A percentile compares a stretch with the other conserved stretches of the same genome.
Conservation (phyloP, 2,329 filamentous ascomycete species). For the Aspergillus oerlinghausenensis region DNA sequence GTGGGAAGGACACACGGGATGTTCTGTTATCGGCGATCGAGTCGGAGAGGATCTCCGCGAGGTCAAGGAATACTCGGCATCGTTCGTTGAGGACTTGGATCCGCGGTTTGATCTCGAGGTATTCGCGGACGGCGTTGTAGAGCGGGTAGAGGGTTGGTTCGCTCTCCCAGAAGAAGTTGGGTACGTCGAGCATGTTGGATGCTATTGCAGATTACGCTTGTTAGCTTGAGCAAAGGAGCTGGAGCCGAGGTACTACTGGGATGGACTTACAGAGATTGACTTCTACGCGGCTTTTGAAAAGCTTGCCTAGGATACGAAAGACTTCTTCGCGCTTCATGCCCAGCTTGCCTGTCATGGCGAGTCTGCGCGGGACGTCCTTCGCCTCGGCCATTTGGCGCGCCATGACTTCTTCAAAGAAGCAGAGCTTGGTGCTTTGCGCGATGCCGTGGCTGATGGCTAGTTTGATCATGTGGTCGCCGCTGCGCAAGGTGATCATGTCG, state of each 20-base stretch:
- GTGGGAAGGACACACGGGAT: slow-evolving; percentile 53
- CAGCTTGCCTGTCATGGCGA: slow-evolving; percentile 83
- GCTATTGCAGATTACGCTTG: slow-evolving; percentile 47
- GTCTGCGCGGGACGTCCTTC: slow-evolving; percentile 81
- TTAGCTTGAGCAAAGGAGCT: slow-evolving; percentile 11
- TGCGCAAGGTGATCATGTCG: slow-evolving; percentile 96
- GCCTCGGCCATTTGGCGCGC: slow-evolving; percentile 88
- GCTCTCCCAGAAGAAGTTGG: slow-evolving; percentile 97
- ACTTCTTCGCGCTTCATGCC: slow-evolving; percentile 91
- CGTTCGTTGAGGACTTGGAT: slow-evolving; percentile 97
- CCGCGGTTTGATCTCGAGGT: slow-evolving; percentile 92
- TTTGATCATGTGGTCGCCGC: slow-evolving; percentile 98
- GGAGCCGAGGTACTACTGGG: neutral
- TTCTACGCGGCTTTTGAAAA: slow-evolving; percentile 93
- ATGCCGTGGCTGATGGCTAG: slow-evolving; percentile 96
- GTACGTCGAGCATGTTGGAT: slow-evolving; percentile 91
- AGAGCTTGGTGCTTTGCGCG: slow-evolving; percentile 92
- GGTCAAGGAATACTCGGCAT: slow-evolving; percentile 91
- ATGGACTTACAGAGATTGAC: slow-evolving; percentile 86
- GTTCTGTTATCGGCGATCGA: slow-evolving; percentile 91
- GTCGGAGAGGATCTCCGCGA: slow-evolving; percentile 91
- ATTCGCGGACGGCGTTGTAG: slow-evolving; percentile 91
- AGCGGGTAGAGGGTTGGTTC: slow-evolving; percentile 93
- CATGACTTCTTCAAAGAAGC: slow-evolving; percentile 95
- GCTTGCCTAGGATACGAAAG: slow-evolving; percentile 79